phyloP scores from a whole-genome alignment of 1,139 yeast species.

The Candida smagusa region DNA sequence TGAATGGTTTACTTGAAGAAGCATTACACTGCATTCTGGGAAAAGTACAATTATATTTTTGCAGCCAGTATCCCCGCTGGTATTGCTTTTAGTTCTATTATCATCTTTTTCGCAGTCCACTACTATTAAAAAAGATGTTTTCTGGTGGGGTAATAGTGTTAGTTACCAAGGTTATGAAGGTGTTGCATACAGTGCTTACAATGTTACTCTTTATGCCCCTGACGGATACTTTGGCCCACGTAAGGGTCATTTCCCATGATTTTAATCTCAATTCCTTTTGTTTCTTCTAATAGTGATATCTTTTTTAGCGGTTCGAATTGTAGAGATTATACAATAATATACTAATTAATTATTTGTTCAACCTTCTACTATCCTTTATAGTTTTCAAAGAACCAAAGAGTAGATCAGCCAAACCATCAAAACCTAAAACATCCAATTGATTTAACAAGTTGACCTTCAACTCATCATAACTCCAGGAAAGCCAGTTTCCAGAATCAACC shows the following conservation, averaged over 20 bases:
- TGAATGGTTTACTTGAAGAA: too few relatives aligned
- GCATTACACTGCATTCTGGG: too few relatives aligned
- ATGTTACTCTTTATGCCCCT: slow-evolving; percentile 13
- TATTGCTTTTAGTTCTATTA: too few relatives aligned
- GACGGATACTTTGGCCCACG: slow-evolving; percentile 19
- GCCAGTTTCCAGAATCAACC: slow-evolving; percentile 26
- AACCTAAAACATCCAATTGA: slow-evolving; percentile 34
- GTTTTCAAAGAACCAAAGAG: slow-evolving; percentile 46
- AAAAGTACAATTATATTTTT: too few relatives aligned
- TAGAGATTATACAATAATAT: too few relatives aligned
- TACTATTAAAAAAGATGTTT: slow-evolving; percentile 13
- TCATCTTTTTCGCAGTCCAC: too few relatives aligned
- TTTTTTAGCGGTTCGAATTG: too few relatives aligned
- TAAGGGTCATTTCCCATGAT: too few relatives aligned
- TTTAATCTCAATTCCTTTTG: too few relatives aligned
- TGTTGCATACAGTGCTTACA: slow-evolving; percentile 3
- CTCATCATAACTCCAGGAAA: slow-evolving; percentile 31
- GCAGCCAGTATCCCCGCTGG: too few relatives aligned
- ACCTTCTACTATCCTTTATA: slow-evolving; percentile 23
- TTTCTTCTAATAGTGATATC: too few relatives aligned
- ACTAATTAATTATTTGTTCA: too few relatives aligned
- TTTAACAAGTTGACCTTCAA: slow-evolving; percentile 37
- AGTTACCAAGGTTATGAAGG: slow-evolving; percentile 13
- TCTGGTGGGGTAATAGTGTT: slow-evolving; percentile 20
- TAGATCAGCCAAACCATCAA: slow-evolving; percentile 41